phyloP scores from a whole-genome alignment of 495 filamentous ascomycete species.

The Aspergillus coremiiformis region DNA sequence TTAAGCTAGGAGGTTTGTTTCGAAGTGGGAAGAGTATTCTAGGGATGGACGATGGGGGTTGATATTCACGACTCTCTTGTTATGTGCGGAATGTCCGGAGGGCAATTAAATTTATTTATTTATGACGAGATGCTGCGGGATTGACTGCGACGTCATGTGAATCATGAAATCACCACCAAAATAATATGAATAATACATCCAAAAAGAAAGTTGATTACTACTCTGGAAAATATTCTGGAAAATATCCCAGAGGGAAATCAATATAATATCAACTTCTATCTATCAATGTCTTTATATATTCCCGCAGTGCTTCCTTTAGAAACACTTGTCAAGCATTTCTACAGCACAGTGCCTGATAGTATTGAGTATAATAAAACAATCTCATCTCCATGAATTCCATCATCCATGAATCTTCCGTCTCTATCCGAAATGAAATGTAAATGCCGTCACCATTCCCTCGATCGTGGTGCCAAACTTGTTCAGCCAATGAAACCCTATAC shows the following conservation, averaged over 20 bases:
- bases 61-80: no score
- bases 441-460: constrained; percentile 12
- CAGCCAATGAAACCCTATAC: background rate
- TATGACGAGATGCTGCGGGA: constrained; percentile 26
- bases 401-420: constrained; percentile 3
- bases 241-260: background rate
- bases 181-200: background rate
- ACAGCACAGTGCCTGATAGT: no score
- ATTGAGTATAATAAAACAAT: no score
- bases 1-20: background rate
- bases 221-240: no score
- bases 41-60: constrained; percentile 15
- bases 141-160: constrained; percentile 32
- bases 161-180: constrained; percentile 17
- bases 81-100: constrained; percentile 25
- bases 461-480: background rate
- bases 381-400: no score
- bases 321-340: background rate
- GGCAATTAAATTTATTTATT: no score
- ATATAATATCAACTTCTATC: background rate
- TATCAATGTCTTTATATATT: background rate
- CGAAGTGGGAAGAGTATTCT: constrained; percentile 5
- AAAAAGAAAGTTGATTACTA: background rate
- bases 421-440: constrained; percentile 13
- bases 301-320: background rate